These are phyloP conservation scores for Spergularia azorica DNA, from an alignment of 179 eudicot genomes.

Conservation along the genomic window DNA sequence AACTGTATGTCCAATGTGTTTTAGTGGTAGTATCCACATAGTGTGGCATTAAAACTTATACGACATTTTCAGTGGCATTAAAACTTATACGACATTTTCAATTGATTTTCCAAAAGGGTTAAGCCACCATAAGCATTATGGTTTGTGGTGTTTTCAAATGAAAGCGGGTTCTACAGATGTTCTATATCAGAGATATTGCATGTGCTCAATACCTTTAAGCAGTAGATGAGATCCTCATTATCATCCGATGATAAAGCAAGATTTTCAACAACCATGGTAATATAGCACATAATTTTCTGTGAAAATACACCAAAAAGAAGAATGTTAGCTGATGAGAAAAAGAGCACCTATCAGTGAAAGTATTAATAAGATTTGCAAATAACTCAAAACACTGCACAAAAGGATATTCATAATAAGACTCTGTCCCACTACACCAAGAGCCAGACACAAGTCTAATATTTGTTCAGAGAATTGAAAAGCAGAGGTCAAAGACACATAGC, in stretches of 20 bases:
- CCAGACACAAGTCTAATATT: neutral
- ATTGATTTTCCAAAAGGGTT: neutral
- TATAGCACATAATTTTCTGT: conserved; percentile 96
- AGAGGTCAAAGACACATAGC: conserved; percentile 36
- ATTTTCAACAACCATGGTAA: conserved; percentile 86
- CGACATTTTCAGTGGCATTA: too few species aligned
- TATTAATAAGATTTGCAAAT: conserved; percentile 12
- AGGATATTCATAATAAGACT: neutral
- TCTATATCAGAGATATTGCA: neutral
- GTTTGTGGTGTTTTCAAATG: too few species aligned
- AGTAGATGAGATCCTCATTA: conserved; percentile 91
- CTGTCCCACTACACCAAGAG: neutral
- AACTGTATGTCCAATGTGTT: neutral
- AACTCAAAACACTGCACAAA: neutral
- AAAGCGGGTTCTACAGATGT: neutral
- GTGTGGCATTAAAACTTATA: too few species aligned
- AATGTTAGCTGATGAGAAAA: conserved; percentile 9
- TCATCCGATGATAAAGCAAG: conserved; percentile 85
- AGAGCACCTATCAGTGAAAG: neutral
- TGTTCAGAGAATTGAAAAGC: neutral
- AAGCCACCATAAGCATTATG: conserved; percentile 12
- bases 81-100: neutral
- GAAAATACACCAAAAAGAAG: conserved; percentile 22
- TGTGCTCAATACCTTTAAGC: conserved; percentile 68
- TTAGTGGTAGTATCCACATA: neutral